phyloP scores from a whole-genome alignment of 495 filamentous ascomycete genomes.

The Penicillium chermesinum region DNA sequence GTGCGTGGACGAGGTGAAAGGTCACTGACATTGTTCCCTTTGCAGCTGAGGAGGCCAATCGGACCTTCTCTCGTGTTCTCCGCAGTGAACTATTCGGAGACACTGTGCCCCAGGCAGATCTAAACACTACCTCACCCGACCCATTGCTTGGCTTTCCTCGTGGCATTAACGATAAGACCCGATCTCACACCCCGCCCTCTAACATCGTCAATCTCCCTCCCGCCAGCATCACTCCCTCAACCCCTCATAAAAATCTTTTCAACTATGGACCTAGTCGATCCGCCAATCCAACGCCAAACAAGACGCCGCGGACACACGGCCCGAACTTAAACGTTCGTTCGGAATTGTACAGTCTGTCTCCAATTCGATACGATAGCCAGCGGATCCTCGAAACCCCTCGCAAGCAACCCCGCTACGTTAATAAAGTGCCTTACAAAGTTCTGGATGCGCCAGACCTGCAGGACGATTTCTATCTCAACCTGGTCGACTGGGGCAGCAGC shows the following conservation, averaged over 20 bases:
- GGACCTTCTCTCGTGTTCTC: constrained; percentile 82
- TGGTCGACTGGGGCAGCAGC: constrained; percentile 97
- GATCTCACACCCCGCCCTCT: constrained; percentile 76
- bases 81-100: constrained; percentile 87
- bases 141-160: constrained; percentile 52
- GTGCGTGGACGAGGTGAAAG: background rate
- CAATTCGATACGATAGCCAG: constrained; percentile 83
- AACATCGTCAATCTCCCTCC: constrained; percentile 59
- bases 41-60: constrained; percentile 90
- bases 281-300: constrained; percentile 74
- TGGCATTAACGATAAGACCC: constrained; percentile 60
- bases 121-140: constrained; percentile 61
- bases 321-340: constrained; percentile 81
- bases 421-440: constrained; percentile 96
- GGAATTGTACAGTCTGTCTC: constrained; percentile 89
- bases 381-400: constrained; percentile 85
- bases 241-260: constrained; percentile 96
- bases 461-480: constrained; percentile 95
- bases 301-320: constrained; percentile 83
- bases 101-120: constrained; percentile 76
- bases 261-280: constrained; percentile 81
- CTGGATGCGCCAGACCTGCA: constrained; percentile 92
- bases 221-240: constrained; percentile 76
- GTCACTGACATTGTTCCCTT: constrained; percentile 34
- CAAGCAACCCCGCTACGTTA: constrained; percentile 80